Evolutionary conservation across 106 monocot species (phyloP), one percentile per base, ranked within the genome.

Genomic region (Dendrobium nobile): DNA sequence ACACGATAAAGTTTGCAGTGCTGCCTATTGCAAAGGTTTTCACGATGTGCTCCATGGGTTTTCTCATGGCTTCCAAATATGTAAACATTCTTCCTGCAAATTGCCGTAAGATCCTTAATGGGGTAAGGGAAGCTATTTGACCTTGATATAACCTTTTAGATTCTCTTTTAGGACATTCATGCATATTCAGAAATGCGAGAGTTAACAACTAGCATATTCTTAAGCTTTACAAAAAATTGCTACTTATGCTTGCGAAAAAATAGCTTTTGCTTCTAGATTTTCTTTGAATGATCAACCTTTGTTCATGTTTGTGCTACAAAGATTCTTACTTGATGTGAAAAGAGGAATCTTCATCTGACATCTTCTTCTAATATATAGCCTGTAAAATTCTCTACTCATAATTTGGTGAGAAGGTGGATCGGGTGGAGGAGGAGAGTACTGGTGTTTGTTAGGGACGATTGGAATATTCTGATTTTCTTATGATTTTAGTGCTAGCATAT

Each of bases 11-110:
- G 84, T 96, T 87, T 84, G 93, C 95, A 67, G 79, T 93, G 55
- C 75, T 96, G 75, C 95, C 95, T 7, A 93, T 96, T 73, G 87
- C 88, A 2, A 96, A 96, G 80, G 93, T 96, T 28, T 93, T 93
- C 80, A 91, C 86, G 0, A 88, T 96, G 88, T 93, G 93, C 75
- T 93, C 89, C 58, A 83, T 96, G 88, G 95, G 95, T n/a, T 93
- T 87, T 70, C 87, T 96, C 26, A 93, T 96, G 95, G 95, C 95
- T 31, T 93, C 89, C 64, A 96, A 96, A 75, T 83, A 87, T 81
- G 85, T 93, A 55, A 91, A 91, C 64, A 90, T 96, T 75, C 89
- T 96, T 41, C 84, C 93, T 19, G 87, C 95, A 10, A 88, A 84
- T 82, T 88, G 95, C 18, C 85, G 95, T 77, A 96, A 91, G 81